Evolutionary conservation across 208 protist species (phyloP), one percentile per base, ranked within the genome.

Genomic region (Trypanosoma conorhini): DNA sequence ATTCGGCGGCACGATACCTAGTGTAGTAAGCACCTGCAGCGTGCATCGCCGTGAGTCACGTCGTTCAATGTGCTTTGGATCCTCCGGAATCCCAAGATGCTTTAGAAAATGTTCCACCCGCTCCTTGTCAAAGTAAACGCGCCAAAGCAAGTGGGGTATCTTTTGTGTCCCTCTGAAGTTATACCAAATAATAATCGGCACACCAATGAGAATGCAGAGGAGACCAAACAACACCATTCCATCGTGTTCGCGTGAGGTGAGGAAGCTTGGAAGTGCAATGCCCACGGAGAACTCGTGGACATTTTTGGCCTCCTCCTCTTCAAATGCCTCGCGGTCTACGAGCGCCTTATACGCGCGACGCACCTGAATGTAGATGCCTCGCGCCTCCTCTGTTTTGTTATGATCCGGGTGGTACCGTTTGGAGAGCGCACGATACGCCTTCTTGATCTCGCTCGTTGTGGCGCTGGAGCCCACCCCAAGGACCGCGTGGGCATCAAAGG

Each of bases 321-420:
- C 91, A 74, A 95, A 96, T 42, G 91, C 89, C 52, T 92, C 83
- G n/a, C 87, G 88, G 72, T 96, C 88, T 0, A 94, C 87, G n/a
- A 98, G 79, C 5, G 93, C 91, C 80, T 97, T 94, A 83, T 98
- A 97, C 13, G 96, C 96, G 15, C 91, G 85, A 33, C 86, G 91
- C 17, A 97, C 85, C 70, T 96, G 81, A 19, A 92, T 62, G 74
- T 96, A 98, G 59, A 95, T 79, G 24, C 89, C 82, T 35, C 93
- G 88, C 24, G 93, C 95, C 65, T 89, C 89, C 9, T 92, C 85
- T 28, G 88, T 96, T 40, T 84, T 89, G 77, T 96, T 97, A 77
- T 89, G 87, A 78, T 98, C 94, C n/a, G 93, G 89, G 78, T 97
- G 91, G 74, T 89, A 96, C 54, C 77, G 74, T 58, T 86, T 87